Base-by-base conservation (phyloP, 306 rosid species). In the Nissolia schottii region DNA sequence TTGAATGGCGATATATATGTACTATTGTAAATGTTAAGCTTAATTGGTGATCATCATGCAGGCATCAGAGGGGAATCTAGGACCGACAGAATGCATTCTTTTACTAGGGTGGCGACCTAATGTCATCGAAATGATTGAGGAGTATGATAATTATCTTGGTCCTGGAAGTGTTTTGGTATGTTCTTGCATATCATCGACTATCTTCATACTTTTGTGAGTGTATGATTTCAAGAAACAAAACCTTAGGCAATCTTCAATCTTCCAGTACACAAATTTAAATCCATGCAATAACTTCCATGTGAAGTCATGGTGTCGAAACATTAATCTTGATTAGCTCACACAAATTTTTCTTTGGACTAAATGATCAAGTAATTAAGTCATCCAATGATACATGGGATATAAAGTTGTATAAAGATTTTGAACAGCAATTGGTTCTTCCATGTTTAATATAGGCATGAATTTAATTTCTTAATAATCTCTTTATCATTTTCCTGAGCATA, bases 101-200 rank as follows among this genome's bases (percentile, higher is more conserved):
- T 63, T 94, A 81, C 96, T 94, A 53, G 99, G 99, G 48, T 94
- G 99, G 99, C 89, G 96, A 46, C 83, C 90, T 4, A 91, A 89
- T 53, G 80, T 81, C 67, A 80, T 86, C 45, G 93, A 89, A 51
- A 94, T 94, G 97, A 89, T 94, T 66, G 81, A 84, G 83, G 99
- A 94, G 82, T 94, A 94, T 73, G 96, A 94, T 77, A 94, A 86
- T 59, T 94, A 94, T 85, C 97, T 94, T 76, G 99, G 99, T 78
- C 96, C 97, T 56, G 99, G 95, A 72, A 94, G 99, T 67, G 85
- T 84, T 45, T 62, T 94, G 99, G 99, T 94, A 87, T 76, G 87
- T 53, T 41, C 65, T 64, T 61, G 15, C 68, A 22, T 70, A 71
- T 64, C 32, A 29, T 43, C 1, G 25, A 70, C 32, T 78, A 34